Evolutionary conservation across 2,329 filamentous ascomycete genomes (phyloP).

Genomic region (Boeremia lycopersici): DNA sequence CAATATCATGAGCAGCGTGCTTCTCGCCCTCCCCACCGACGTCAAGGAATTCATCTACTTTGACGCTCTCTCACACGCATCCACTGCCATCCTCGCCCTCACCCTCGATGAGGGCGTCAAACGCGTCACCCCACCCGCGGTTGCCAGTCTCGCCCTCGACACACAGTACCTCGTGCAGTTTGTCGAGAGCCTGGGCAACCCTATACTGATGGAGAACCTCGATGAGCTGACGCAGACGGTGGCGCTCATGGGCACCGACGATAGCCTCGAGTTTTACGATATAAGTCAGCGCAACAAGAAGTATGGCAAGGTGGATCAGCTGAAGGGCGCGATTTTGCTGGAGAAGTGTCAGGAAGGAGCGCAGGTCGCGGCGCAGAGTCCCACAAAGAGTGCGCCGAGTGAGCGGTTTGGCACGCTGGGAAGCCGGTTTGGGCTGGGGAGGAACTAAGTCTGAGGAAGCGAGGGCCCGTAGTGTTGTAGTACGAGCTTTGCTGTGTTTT

Average conservation of each 20-base stretch:
- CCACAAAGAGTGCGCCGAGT: conserved; percentile 33
- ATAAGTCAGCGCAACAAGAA: conserved; percentile 88
- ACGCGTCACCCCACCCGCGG: conserved; percentile 85
- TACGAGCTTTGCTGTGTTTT: not conserved
- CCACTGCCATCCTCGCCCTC: conserved; percentile 79
- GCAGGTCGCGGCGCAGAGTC: conserved; percentile 43
- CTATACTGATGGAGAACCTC: conserved; percentile 85
- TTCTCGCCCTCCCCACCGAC: conserved; percentile 89
- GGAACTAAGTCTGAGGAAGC: conserved; percentile 11
- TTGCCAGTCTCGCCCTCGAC: conserved; percentile 79
- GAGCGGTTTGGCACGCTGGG: conserved; percentile 46
- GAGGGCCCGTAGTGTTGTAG: not conserved
- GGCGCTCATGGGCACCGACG: conserved; percentile 81
- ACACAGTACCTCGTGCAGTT: conserved; percentile 84
- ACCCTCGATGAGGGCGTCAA: conserved; percentile 80
- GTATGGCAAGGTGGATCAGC: conserved; percentile 88
- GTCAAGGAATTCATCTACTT: conserved; percentile 99
- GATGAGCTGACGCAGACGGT: conserved; percentile 95
- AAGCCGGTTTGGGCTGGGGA: conserved; percentile 39
- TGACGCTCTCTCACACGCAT: conserved; percentile 89
- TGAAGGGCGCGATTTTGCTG: conserved; percentile 86
- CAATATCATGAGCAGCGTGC: conserved; percentile 95
- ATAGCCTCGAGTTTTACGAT: conserved; percentile 97
- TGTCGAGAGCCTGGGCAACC: conserved; percentile 83
- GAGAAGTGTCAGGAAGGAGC: conserved; percentile 67